Evolutionary conservation across 2,329 filamentous ascomycete species (phyloP), one percentile per base, ranked within the genome.

Genomic region (Apiospora marii): DNA sequence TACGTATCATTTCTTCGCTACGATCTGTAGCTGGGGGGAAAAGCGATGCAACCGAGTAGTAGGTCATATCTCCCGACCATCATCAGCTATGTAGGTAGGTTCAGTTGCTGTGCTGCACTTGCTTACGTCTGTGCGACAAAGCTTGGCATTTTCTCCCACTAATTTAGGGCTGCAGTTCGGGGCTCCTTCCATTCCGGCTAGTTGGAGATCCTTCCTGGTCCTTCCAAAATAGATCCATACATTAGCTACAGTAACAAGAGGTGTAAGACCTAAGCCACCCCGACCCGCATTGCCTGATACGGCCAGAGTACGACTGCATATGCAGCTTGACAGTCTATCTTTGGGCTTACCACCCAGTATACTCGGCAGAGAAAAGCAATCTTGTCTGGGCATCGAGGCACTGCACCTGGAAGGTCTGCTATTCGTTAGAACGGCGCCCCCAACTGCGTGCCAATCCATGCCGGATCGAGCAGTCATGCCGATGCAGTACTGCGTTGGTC

Each of bases 401-500:
- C 4, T 30, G 2, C 13, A 48, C 22, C 44, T 48, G 14, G 16
- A 34, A 19, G 34, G 6, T 58, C 16, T 22, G 30, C 8, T 37
- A 22, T 64, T 64, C 58, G 34, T n/a, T 37, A 22, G 30, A 61
- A 41, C 58, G 58, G 3, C 19, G 10, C 4, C 30, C 58, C 30
- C 58, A 41, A 41, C 34, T 41, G 34, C 10, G 10, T 22, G 30
- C 34, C 58, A n/a, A 64, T 41, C 58, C 34, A 41, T 24, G 19
- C 58, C 58, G 19, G 34, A 64, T 64, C 30, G 19, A 64, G 58
- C 19, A 64, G 30, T 37, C n/a, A 37, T 41, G 58, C 58, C 58
- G 58, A 64, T 64, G 58, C 58, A 64, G 34, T 64, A 41, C 34
- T 64, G 58, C 58, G 58, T 22, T 64, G 58, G 58, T 64, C 12